A percentile compares a stretch with the other conserved stretches of the same genome.
These are phyloP conservation scores for Trichosporon asahii DNA, from an alignment of 1,284 basidiomycete species.

Conservation along the genomic window DNA sequence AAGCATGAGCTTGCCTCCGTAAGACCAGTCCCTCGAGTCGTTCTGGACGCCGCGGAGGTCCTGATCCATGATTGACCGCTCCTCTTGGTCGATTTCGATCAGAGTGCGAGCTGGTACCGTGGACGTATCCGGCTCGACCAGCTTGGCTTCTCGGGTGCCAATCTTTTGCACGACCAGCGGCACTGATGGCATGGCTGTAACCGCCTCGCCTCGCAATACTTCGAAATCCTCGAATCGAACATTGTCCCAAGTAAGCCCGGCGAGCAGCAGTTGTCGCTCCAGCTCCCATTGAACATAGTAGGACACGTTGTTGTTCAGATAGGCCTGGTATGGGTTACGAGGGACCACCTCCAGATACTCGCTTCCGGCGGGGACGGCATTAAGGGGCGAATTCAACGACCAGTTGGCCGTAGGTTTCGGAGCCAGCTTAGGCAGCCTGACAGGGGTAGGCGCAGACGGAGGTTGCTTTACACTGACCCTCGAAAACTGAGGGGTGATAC, in stretches of 20 bases:
- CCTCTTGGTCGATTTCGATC: slow-evolving; percentile 35
- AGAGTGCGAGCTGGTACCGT: background rate
- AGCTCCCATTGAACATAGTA: slow-evolving; percentile 41
- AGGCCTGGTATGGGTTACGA: slow-evolving; percentile 24
- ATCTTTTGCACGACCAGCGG: background rate
- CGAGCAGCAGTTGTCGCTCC: slow-evolving; percentile 23
- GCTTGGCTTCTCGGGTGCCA: background rate
- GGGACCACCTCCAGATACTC: slow-evolving; percentile 23
- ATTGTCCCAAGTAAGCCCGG: slow-evolving; percentile 25
- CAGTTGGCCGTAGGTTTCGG: background rate
- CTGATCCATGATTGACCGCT: slow-evolving; percentile 22
- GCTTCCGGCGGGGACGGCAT: background rate
- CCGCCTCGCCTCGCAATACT: slow-evolving; percentile 19
- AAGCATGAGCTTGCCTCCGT: slow-evolving; percentile 35
- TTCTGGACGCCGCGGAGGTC: slow-evolving; percentile 21
- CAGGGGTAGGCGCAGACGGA: background rate
- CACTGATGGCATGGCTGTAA: slow-evolving; percentile 16
- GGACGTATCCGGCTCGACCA: background rate
- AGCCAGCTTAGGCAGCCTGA: background rate
- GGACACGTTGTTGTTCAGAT: slow-evolving; percentile 20
- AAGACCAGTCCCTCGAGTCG: slow-evolving; percentile 25
- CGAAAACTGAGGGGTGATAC: background rate
- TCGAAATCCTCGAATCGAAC: slow-evolving; percentile 24
- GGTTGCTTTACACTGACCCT: background rate
- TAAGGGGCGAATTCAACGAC: slow-evolving; percentile 1